Conservation (phyloP, 257 asterid species). For the Penstemon eatonii region DNA sequence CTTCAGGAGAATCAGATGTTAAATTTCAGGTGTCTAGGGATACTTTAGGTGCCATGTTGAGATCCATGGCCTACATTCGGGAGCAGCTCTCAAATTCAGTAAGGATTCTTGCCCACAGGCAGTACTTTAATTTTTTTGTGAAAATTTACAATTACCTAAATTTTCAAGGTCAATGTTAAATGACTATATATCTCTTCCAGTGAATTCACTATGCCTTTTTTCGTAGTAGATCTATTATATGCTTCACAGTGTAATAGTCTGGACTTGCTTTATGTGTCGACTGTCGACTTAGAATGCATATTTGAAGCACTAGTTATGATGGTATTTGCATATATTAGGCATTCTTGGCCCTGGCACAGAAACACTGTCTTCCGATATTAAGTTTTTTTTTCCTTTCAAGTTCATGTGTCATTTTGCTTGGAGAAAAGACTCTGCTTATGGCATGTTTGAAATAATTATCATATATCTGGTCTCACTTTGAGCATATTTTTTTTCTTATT, state of each 20-base stretch:
- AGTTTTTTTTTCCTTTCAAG: not conserved
- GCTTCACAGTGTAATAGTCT: not conserved
- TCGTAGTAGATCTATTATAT: not conserved
- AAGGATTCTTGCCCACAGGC: slow-evolving; percentile 33
- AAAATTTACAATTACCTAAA: slow-evolving; percentile 12
- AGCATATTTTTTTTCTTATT: no score
- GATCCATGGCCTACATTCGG: slow-evolving; percentile 80
- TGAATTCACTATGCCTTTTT: not conserved
- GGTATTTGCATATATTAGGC: not conserved
- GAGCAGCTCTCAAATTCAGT: slow-evolving; percentile 73
- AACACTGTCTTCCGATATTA: not conserved
- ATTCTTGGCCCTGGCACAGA: not conserved
- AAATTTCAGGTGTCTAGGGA: slow-evolving; percentile 80
- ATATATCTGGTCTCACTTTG: not conserved
- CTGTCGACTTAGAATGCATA: not conserved
- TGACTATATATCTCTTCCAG: not conserved
- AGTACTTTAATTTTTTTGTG: slow-evolving; percentile 12
- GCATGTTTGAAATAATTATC: not conserved
- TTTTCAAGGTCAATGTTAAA: not conserved
- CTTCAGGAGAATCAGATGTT: slow-evolving; percentile 70
- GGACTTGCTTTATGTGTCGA: not conserved
- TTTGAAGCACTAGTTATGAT: not conserved
- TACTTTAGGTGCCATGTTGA: slow-evolving; percentile 79
- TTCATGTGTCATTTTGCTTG: slow-evolving; percentile 13
- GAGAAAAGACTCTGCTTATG: not conserved